Evolutionary conservation across 306 rosid species (phyloP).

Genomic region (Aeschynomene evenia): DNA sequence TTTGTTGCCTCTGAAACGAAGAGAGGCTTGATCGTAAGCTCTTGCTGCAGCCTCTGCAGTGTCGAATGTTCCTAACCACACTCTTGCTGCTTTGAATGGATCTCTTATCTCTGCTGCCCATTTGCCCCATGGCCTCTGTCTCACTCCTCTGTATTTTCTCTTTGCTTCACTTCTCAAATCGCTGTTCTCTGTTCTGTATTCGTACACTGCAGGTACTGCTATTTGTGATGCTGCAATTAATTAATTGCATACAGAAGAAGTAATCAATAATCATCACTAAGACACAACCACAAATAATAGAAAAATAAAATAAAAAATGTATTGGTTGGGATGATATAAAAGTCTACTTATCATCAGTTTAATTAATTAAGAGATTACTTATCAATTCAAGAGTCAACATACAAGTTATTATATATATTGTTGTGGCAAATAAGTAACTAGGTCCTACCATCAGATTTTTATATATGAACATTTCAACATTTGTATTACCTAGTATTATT

Average conservation of each 20-base stretch:
- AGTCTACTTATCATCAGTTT: too few relatives aligned
- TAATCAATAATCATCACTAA: too few relatives aligned
- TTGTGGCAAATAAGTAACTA: too few relatives aligned
- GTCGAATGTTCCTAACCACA: constrained; percentile 65
- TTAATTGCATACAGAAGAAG: constrained; percentile 14
- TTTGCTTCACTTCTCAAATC: neutral
- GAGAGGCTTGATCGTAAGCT: constrained; percentile 65
- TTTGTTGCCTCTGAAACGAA: constrained; percentile 61
- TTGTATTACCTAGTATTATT: neutral
- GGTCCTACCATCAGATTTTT: too few relatives aligned
- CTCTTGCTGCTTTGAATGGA: constrained; percentile 57
- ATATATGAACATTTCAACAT: too few relatives aligned
- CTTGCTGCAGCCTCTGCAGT: constrained; percentile 58
- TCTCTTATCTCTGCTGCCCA: constrained; percentile 78
- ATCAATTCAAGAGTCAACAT: neutral
- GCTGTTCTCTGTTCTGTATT: constrained; percentile 34
- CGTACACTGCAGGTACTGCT: constrained; percentile 29
- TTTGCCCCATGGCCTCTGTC: constrained; percentile 77
- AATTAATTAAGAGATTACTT: too few relatives aligned
- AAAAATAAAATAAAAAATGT: neutral
- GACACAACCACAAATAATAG: neutral
- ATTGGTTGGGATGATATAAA: too few relatives aligned
- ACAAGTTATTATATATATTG: neutral
- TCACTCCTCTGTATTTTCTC: constrained; percentile 71
- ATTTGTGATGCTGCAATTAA: neutral